A percentile compares a stretch with the other conserved stretches of the same genome.
These are phyloP conservation scores for Daldinia sp. DNA, from an alignment of 2,329 filamentous ascomycete genomes.

Conservation along the genomic window DNA sequence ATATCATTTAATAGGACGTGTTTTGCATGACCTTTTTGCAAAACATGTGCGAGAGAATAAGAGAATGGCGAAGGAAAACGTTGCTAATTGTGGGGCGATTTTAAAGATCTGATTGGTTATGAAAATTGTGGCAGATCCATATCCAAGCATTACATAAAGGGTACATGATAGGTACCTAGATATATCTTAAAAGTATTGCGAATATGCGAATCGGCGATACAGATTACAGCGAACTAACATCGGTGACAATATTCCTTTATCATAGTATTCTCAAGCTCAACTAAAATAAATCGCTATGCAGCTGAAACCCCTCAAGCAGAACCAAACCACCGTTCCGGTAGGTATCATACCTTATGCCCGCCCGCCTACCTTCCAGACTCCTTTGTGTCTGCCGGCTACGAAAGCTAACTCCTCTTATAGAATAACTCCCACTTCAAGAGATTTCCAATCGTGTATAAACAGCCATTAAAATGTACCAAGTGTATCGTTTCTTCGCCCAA, in stretches of 20 bases:
- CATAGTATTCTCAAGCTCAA: background rate
- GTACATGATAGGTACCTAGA: no score
- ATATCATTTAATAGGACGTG: no score
- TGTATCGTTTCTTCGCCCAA: constrained; percentile 1
- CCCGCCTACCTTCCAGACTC: constrained; percentile 3
- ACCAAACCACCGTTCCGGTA: constrained; percentile 2
- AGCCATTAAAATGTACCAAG: constrained; percentile 10
- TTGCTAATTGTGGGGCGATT: no score
- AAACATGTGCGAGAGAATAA: no score
- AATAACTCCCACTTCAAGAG: background rate
- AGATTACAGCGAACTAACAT: background rate
- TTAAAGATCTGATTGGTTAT: no score
- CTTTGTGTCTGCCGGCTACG: constrained; percentile 2
- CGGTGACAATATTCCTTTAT: background rate
- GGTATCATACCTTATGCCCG: constrained; percentile 6
- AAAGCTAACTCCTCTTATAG: background rate
- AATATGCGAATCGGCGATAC: background rate
- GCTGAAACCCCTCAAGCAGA: constrained; percentile 8
- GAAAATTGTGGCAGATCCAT: no score
- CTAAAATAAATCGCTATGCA: constrained; percentile 27
- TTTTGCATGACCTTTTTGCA: no score
- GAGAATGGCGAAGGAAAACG: no score
- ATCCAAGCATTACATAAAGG: no score
- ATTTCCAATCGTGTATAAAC: constrained; percentile 13
- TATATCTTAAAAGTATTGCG: no score